Conservation (phyloP, 345 rosid genomes). For the Citrus reticulata region DNA sequence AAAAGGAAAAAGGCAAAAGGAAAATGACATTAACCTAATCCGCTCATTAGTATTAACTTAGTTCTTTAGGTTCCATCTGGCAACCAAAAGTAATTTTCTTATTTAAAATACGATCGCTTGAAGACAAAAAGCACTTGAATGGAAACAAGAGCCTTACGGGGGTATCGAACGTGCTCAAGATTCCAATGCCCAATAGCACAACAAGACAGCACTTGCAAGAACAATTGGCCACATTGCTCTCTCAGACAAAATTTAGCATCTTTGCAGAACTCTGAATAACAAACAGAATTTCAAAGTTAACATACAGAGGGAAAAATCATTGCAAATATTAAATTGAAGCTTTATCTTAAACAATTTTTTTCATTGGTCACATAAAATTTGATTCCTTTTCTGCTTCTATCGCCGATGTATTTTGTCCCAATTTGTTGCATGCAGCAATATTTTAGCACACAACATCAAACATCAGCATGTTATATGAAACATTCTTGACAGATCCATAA, state of each 20-base stretch:
- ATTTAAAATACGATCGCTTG: background rate
- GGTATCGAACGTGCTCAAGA: constrained; percentile 23
- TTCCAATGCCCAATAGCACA: constrained; percentile 7
- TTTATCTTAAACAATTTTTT: no score
- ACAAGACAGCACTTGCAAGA: constrained; percentile 2
- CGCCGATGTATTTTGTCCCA: background rate
- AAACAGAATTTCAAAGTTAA: background rate
- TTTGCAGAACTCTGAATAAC: background rate
- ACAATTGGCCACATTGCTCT: background rate
- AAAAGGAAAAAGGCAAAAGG: background rate
- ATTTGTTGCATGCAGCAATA: background rate
- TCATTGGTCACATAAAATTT: background rate
- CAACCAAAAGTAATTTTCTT: background rate
- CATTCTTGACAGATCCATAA: background rate
- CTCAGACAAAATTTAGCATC: constrained; percentile 27
- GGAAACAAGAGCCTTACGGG: background rate
- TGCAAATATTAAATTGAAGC: no score
- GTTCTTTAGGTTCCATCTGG: background rate
- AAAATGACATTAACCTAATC: background rate
- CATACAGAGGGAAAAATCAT: no score
- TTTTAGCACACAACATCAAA: background rate
- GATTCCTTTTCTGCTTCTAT: background rate
- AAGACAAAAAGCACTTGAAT: constrained; percentile 11
- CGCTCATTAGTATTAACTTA: background rate
- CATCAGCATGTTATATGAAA: background rate